Conservation (phyloP, 371 early-diverging fungal species). For the Sporodiniella umbellata region DNA sequence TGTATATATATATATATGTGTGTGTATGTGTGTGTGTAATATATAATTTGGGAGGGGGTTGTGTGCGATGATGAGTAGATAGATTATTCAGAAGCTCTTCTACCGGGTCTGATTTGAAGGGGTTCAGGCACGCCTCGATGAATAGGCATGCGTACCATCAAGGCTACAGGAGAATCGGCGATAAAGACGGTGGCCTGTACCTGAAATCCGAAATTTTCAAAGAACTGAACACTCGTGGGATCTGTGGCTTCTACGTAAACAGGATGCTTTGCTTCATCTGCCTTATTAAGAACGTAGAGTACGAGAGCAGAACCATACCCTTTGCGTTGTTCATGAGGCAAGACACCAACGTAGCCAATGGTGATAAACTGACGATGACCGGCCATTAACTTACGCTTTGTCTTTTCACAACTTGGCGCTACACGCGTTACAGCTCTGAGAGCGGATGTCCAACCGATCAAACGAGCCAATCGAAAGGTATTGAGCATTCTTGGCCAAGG, state of each 20-base stretch:
- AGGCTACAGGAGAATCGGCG: slow-evolving; percentile 24
- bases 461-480: slow-evolving; percentile 28
- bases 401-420: slow-evolving; percentile 32
- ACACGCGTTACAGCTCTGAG: slow-evolving; percentile 27
- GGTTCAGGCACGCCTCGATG: slow-evolving; percentile 16
- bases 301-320: slow-evolving; percentile 39
- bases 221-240: slow-evolving; percentile 76
- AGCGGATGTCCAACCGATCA: slow-evolving; percentile 34
- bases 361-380: slow-evolving; percentile 24
- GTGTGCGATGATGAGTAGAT: too few relatives aligned
- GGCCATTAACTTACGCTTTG: slow-evolving; percentile 30
- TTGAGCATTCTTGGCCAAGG: slow-evolving; percentile 30
- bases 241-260: slow-evolving; percentile 78
- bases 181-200: slow-evolving; percentile 23
- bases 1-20: neutral
- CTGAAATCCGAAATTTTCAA: slow-evolving; percentile 42
- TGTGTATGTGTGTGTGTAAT: neutral
- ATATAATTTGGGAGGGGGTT: neutral
- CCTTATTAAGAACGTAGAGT: slow-evolving; percentile 30
- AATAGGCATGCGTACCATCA: slow-evolving; percentile 37
- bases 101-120: slow-evolving; percentile 39
- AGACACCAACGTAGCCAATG: slow-evolving; percentile 39
- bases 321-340: slow-evolving; percentile 44
- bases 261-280: slow-evolving; percentile 86
- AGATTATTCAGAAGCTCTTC: slow-evolving; percentile 25